Base-by-base conservation (phyloP, 768 basidiomycete genomes). In the Leccinellum rugosiceps region DNA sequence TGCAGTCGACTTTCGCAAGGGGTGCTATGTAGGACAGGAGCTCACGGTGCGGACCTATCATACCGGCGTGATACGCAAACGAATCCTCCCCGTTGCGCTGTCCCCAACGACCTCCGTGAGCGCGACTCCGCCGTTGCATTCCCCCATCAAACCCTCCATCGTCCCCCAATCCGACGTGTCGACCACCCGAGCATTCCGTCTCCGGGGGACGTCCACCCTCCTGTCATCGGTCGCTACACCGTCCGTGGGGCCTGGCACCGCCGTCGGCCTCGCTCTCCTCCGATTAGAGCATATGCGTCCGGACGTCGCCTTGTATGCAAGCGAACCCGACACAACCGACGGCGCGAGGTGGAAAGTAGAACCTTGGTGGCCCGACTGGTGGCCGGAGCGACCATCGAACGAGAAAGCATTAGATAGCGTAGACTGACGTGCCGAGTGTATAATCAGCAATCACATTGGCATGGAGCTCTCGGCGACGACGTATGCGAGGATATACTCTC, bases 1-100 rank as follows among this genome's bases (percentile, higher is more conserved):
- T 49, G 26, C 79, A 88, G 95, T 98, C 69, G 94, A 98, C 73
- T 98, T 97, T 72, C 79, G 92, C 56, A 99, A 99, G 75, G 97
- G 97, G 3, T 99, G 97, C 69, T 98, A 98, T 68, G 88, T 98
- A 6, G 97, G 97, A 9, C 97, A 99, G 77, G 97, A 98, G 66
- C 78, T 98, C 41, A 98, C 95, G 0, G 95, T 97, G 6, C 84
- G 97, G 52, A 98, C 96, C 35, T 96, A 96, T 72, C 94, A 98
- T 70, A 98, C 90, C 6, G 97, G 97, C 11, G 80, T 88, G 26
- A 77, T 97, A 44, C 81, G 97, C 59, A 98, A 98, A 72, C 85
- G 97, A 13, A 90, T 95, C 31, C 74, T 94, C 11, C 94, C 94
- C 2, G 82, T 98, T n/a, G 62, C 76, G 3, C 74, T 72, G 50